These are phyloP conservation scores for Calonectria pseudoturangicola DNA, from an alignment of 2,329 filamentous ascomycete species.

Conservation along the genomic window DNA sequence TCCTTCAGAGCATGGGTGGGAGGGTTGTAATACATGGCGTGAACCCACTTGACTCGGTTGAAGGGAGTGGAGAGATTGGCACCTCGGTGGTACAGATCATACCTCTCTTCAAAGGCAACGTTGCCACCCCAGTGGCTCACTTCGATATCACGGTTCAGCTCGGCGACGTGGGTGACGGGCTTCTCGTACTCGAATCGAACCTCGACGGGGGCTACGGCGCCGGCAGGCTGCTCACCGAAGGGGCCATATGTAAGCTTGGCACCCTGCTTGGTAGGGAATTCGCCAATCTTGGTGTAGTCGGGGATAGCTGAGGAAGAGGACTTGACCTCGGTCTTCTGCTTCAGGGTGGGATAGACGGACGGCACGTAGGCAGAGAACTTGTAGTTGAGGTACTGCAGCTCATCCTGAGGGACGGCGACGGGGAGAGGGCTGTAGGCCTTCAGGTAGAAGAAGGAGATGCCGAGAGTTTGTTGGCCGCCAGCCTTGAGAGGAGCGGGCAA, in stretches of 20 bases:
- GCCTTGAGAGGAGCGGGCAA: conserved; percentile 85
- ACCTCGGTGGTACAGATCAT: conserved; percentile 90
- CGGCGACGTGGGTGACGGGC: conserved; percentile 86
- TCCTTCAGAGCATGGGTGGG: conserved; percentile 86
- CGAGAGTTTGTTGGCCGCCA: conserved; percentile 87
- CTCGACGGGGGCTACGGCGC: conserved; percentile 81
- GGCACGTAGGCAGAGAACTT: conserved; percentile 89
- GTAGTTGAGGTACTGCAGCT: conserved; percentile 90
- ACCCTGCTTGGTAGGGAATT: conserved; percentile 87
- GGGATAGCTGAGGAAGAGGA: conserved; percentile 85
- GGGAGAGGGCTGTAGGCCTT: conserved; percentile 88
- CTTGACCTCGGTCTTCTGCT: conserved; percentile 99
- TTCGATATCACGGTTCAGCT: conserved; percentile 92
- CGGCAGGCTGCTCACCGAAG: conserved; percentile 88
- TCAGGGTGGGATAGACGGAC: conserved; percentile 88
- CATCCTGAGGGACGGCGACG: conserved; percentile 86
- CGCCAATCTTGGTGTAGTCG: conserved; percentile 87
- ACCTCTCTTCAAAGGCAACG: conserved; percentile 94
- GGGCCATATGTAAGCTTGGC: conserved; percentile 92
- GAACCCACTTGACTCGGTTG: conserved; percentile 85
- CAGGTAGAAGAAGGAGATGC: conserved; percentile 89
- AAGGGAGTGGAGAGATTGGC: conserved; percentile 85
- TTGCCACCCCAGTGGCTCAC: conserved; percentile 99
- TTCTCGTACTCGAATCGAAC: conserved; percentile 98
- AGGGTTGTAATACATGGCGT: conserved; percentile 84